Evolutionary conservation across 2,329 filamentous ascomycete genomes (phyloP).

Genomic region (Teratosphaeria gauchensis): DNA sequence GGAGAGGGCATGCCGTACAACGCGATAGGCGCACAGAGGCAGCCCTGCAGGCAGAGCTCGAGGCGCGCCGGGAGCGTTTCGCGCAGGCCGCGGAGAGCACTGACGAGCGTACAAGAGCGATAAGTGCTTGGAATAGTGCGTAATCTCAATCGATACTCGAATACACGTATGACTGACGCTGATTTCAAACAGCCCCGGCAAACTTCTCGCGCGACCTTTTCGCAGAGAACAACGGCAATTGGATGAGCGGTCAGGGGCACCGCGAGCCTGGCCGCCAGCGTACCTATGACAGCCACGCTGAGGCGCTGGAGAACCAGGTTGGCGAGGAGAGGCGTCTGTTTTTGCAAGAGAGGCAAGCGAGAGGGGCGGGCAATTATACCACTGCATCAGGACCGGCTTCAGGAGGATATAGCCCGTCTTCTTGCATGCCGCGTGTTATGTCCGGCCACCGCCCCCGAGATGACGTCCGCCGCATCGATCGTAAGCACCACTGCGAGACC

Average conservation of each 20-base stretch:
- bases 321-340: slow-evolving; percentile 5
- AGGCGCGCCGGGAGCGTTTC: background rate
- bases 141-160: background rate
- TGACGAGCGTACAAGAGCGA: background rate
- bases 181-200: background rate
- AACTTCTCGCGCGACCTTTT: slow-evolving; percentile 5
- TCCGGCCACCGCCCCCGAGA: background rate
- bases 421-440: background rate
- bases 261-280: slow-evolving; percentile 4
- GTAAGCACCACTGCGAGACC: background rate
- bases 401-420: background rate
- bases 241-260: slow-evolving; percentile 12
- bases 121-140: background rate
- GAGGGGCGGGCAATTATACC: background rate
- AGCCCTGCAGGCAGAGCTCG: background rate
- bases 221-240: slow-evolving; percentile 6
- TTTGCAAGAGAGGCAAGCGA: background rate
- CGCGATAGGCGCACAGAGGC: background rate
- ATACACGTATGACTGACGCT: background rate
- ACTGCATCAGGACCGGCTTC: background rate
- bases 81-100: background rate
- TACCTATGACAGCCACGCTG: background rate
- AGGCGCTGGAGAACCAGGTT: background rate
- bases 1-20: background rate
- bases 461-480: too few relatives aligned